phyloP scores from a whole-genome alignment of 495 filamentous ascomycete species.

The Aspergillus ellipticus region DNA sequence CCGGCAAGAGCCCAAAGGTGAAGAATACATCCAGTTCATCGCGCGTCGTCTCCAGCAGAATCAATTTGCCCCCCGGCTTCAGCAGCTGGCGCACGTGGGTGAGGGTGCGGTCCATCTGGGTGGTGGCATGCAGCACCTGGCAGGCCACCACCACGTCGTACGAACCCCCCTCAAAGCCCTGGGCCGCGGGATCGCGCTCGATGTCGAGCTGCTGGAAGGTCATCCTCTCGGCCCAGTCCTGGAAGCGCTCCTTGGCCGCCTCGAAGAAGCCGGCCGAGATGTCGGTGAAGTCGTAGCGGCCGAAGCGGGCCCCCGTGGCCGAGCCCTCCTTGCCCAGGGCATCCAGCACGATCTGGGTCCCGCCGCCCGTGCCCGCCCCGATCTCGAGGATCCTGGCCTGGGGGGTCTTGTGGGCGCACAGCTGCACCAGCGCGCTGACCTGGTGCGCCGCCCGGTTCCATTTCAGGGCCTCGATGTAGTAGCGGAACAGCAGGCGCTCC shows the following conservation, averaged over 20 bases:
- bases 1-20: neutral
- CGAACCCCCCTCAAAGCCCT: slow-evolving; percentile 5
- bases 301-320: neutral
- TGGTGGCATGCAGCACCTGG: slow-evolving; percentile 10
- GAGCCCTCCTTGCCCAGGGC: neutral
- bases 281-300: no score
- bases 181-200: neutral
- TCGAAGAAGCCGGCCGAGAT: no score
- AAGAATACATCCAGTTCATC: neutral
- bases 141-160: slow-evolving; percentile 13
- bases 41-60: slow-evolving; percentile 7
- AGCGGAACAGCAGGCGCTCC: neutral
- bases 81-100: slow-evolving; percentile 7
- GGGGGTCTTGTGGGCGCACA: slow-evolving; percentile 7
- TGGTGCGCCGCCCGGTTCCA: neutral
- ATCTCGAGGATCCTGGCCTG: slow-evolving; percentile 8
- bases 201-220: slow-evolving; percentile 11
- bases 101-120: slow-evolving; percentile 3
- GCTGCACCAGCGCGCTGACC: neutral
- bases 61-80: slow-evolving; percentile 10
- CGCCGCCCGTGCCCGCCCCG: slow-evolving; percentile 18
- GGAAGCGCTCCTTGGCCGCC: slow-evolving; percentile 7
- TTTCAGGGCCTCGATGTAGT: neutral
- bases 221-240: slow-evolving; percentile 7
- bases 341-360: neutral